These are phyloP conservation scores for Lecanicillium sp. DNA, from an alignment of 2,329 filamentous ascomycete genomes.

Conservation along the genomic window DNA sequence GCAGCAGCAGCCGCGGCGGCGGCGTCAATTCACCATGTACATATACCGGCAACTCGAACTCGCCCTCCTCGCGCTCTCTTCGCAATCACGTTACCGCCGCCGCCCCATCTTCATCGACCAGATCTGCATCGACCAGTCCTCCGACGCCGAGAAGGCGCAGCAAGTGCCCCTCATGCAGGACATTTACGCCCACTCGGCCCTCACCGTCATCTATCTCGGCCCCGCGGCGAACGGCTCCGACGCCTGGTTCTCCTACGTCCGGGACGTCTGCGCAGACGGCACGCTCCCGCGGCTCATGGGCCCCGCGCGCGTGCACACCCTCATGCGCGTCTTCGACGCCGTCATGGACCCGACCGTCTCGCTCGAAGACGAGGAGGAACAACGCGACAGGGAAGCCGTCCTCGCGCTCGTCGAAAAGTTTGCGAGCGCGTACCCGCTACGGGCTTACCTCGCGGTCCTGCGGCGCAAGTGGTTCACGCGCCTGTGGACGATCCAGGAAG, in stretches of 20 bases:
- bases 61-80: constrained; percentile 23
- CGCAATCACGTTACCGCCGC: too few species aligned
- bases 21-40: constrained; percentile 14
- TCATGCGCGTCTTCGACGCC: constrained; percentile 24
- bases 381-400: constrained; percentile 25
- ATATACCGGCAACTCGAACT: constrained; percentile 26
- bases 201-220: constrained; percentile 26
- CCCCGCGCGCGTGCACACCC: constrained; percentile 18
- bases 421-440: constrained; percentile 21
- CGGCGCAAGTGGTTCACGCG: constrained; percentile 26
- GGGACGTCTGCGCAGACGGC: constrained; percentile 18
- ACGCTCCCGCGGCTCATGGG: constrained; percentile 21
- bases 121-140: constrained; percentile 26
- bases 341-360: constrained; percentile 20
- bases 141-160: constrained; percentile 20
- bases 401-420: constrained; percentile 20
- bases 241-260: constrained; percentile 18
- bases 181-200: constrained; percentile 22
- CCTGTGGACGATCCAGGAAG: constrained; percentile 31
- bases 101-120: constrained; percentile 26
- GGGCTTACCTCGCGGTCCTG: constrained; percentile 23
- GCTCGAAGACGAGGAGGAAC: constrained; percentile 6
- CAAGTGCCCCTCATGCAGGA: constrained; percentile 26
- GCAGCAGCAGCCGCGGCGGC: too few species aligned
- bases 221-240: constrained; percentile 19